These are phyloP conservation scores for Umbelopsis sp. DNA, from an alignment of 192 early-diverging fungal species.

Conservation along the genomic window DNA sequence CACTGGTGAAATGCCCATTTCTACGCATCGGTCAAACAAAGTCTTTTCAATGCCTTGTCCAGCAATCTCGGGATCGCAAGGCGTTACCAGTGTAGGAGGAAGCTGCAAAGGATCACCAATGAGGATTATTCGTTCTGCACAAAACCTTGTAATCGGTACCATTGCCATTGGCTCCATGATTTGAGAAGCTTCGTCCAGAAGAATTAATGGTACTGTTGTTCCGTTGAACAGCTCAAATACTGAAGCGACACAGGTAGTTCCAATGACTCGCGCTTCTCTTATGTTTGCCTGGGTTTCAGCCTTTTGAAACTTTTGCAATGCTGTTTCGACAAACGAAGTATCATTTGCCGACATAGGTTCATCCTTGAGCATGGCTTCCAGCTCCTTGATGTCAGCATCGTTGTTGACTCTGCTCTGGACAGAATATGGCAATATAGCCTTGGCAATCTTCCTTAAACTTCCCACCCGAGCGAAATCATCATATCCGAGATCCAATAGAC, in stretches of 20 bases:
- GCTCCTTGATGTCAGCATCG: conserved; percentile 60
- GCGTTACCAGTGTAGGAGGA: conserved; percentile 76
- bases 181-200: conserved; percentile 89
- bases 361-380: conserved; percentile 73
- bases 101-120: conserved; percentile 92
- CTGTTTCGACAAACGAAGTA: conserved; percentile 46
- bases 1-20: conserved; percentile 46
- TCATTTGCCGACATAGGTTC: conserved; percentile 47
- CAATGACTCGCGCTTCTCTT: conserved; percentile 55
- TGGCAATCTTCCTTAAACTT: conserved; percentile 66
- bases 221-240: conserved; percentile 70
- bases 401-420: conserved; percentile 38
- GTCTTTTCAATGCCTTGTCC: conserved; percentile 77
- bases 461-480: conserved; percentile 72
- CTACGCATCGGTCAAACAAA: conserved; percentile 75
- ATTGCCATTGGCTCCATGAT: conserved; percentile 88
- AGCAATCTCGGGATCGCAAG: conserved; percentile 34
- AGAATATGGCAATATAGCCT: conserved; percentile 67
- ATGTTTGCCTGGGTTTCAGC: conserved; percentile 55
- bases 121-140: conserved; percentile 64
- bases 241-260: conserved; percentile 83
- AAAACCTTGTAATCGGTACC: conserved; percentile 72
- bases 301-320: conserved; percentile 58
- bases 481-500: conserved; percentile 64
- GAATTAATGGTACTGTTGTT: conserved; percentile 63